Evolutionary conservation across 2,329 filamentous ascomycete genomes (phyloP).

Genomic region (Sporothrix variecibatus): DNA sequence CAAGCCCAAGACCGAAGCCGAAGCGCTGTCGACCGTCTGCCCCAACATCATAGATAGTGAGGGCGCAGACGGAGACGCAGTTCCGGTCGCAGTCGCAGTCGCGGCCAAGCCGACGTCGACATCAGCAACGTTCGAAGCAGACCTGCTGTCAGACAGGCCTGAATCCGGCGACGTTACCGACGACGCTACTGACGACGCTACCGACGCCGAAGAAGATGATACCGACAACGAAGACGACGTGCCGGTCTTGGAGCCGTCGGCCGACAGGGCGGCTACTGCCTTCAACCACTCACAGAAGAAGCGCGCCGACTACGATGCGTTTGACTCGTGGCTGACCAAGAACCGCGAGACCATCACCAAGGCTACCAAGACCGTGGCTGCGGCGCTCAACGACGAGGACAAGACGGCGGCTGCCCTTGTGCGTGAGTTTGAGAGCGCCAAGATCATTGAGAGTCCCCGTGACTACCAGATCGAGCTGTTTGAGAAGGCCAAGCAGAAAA

Average conservation of each 20-base stretch:
- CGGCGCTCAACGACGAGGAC: conserved; percentile 36
- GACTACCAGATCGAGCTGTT: conserved; percentile 94
- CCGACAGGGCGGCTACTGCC: background rate
- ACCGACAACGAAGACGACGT: conserved; percentile 8
- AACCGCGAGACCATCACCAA: conserved; percentile 41
- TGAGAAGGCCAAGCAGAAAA: conserved; percentile 78
- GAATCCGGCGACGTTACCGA: conserved; percentile 34
- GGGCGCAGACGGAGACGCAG: background rate
- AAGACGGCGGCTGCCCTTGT: conserved; percentile 41
- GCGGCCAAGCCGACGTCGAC: background rate
- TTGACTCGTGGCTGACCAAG: conserved; percentile 47
- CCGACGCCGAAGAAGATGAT: conserved; percentile 33
- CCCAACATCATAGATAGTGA: conserved; percentile 5
- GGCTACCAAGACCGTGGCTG: conserved; percentile 31
- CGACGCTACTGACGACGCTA: conserved; percentile 34
- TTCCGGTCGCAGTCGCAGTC: background rate
- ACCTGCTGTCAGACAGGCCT: background rate
- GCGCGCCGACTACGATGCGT: conserved; percentile 52
- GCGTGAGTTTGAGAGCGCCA: conserved; percentile 41
- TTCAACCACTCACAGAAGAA: conserved; percentile 48
- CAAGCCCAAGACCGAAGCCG: background rate
- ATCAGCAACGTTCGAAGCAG: background rate
- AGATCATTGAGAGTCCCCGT: conserved; percentile 74
- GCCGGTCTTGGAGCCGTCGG: background rate
- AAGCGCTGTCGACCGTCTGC: background rate